Percentiles rank a stretch among this genome's conserved stretches.
Evolutionary conservation across 192 early-diverging fungal genomes (phyloP).

Genomic region (Coemansia sp.): DNA sequence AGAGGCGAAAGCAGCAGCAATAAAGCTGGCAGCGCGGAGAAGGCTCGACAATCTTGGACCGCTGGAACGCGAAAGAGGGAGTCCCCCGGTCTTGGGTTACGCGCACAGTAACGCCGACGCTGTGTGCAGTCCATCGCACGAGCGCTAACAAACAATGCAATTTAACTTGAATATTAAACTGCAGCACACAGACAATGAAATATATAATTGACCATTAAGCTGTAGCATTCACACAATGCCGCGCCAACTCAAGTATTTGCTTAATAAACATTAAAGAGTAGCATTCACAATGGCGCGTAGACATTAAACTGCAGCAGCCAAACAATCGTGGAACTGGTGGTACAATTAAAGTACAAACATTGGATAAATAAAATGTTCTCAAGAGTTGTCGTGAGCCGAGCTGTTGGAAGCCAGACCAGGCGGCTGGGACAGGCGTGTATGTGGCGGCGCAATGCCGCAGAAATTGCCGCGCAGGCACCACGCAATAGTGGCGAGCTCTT

Average conservation of each 20-base stretch:
- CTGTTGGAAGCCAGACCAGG: not conserved
- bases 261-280: not conserved
- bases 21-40: not conserved
- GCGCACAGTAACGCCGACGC: not conserved
- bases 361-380: not conserved
- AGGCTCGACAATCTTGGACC: not conserved
- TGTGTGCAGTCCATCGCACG: not conserved
- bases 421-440: not conserved
- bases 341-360: not conserved
- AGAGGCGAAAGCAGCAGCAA: not conserved
- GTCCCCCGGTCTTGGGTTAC: not conserved
- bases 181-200: too few species aligned
- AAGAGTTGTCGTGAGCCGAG: not conserved
- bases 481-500: constrained; percentile 47
- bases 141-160: not conserved
- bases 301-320: not conserved
- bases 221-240: too few species aligned
- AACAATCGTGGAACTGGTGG: not conserved
- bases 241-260: not conserved
- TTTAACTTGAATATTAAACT: not conserved
- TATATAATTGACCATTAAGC: too few species aligned
- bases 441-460: constrained; percentile 28
- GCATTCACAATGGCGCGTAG: not conserved
- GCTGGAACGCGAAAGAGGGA: not conserved
- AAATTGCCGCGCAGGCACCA: constrained; percentile 55